Base-by-base conservation (phyloP, 2,329 filamentous ascomycete genomes). In the Epichloe typhina region DNA sequence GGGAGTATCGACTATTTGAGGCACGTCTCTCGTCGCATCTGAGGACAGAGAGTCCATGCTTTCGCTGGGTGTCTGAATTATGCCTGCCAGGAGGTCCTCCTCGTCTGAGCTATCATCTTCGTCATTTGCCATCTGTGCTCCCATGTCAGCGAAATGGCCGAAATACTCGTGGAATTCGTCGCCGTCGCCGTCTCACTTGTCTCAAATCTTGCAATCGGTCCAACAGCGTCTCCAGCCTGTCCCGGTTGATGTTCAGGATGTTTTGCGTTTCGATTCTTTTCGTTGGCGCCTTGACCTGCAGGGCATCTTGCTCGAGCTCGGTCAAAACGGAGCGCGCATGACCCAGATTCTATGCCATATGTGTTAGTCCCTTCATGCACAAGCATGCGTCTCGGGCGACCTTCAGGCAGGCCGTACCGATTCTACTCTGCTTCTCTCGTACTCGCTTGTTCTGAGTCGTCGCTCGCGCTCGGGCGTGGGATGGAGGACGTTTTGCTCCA, bases 251-350 rank as follows among this genome's bases (percentile, higher is more conserved):
- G 53, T 78, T 74, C 35, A 91, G 70, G 54, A 85, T 81, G 21
- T 70, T 66, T 64, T 88, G 83, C 17, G 76, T 63, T 52, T 83
- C 76, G 54, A 80, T 72, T 57, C 80, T 77, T 52, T 76, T 77
- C 5, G 72, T 64, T 51, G 76, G 75, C 35, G 76, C 69, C 62
- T 82, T 82, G 55, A 82, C 68, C n/a, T 66, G 70, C 13, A 78
- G 66, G 5, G 80, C 75, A 57, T 85, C 79, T 58, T 87, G 84
- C 63, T 89, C 86, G 41, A 88, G 75, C 53, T 76, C 81, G 19
- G 83, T 76, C 51, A 90, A 77, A 33, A 86, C 74, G 0, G 74
- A 75, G 40, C 82, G 79, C 19, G 86, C 86, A 62, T 86, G 80
- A 57, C 85, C 78, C 54, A 91, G 71, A 59, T 88, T 90, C 79